Base-by-base conservation (phyloP, 2,329 filamentous ascomycete species). In the Epichloe bromicola region DNA sequence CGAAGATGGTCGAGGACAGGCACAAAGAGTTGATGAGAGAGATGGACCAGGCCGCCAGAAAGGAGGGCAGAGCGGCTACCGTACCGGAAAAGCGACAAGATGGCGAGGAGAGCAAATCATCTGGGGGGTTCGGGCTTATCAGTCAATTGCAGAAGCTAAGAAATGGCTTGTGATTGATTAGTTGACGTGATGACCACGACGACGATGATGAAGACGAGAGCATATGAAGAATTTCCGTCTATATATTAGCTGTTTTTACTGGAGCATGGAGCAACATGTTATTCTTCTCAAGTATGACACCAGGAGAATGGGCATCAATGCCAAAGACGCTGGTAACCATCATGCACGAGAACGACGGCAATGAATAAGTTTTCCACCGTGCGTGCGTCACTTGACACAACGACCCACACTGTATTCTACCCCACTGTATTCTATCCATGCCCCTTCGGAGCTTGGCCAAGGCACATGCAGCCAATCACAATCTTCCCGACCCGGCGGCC, bases 1-100 rank as follows among this genome's bases (percentile, higher is more conserved):
- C 82, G 36, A 88, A 82, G 70, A 76, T 88, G 67, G 87, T 95
- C 1, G 89, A 96, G 62, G 91, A 96, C 56, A 73, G 73, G 52
- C 77, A 77, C 56, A 69, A 70, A 56, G 75, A 78, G 52, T 60
- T 81, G 51, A 59, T 79, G 58, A 69, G 67, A 56, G 78, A 79
- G 59, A 65, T 72, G 57, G 76, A 79, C 52, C 69, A 70, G 59
- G 62, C 57, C 44, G 58, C 57, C 46, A 69, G 59, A 50, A 66
- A 66, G 55, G 66, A 69, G 50, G 58, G 61, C 41, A 64, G 58
- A 58, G 57, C 54, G 47, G 57, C 53, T 44, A 67, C 65, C 45
- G 63, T 62, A 36, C 59, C 55, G 20, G 53, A 51, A 51, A 52
- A 61, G 49, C 49, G 58, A 61, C 37, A 57, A 58, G 46, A 58